phyloP scores from a whole-genome alignment of 2,329 filamentous ascomycete genomes.

The Alternaria viburni region DNA sequence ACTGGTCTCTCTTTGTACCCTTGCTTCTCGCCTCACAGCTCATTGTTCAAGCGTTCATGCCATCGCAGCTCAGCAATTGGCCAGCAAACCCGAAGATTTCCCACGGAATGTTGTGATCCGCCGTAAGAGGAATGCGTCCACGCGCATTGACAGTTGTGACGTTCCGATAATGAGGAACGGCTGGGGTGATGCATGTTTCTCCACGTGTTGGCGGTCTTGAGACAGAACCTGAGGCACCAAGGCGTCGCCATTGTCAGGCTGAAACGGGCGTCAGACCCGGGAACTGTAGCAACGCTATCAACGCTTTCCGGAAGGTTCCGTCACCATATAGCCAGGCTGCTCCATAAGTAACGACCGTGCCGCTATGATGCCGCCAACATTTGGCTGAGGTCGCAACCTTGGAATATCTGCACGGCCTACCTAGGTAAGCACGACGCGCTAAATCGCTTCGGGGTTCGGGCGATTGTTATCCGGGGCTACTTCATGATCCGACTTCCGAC shows the following conservation, averaged over 20 bases:
- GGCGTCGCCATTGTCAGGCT: constrained; percentile 13
- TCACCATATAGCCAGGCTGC: not conserved
- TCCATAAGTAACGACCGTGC: not conserved
- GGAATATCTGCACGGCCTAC: not conserved
- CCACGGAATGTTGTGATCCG: constrained; percentile 7
- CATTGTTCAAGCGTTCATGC: constrained; percentile 5
- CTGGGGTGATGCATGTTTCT: not conserved
- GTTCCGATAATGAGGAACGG: not conserved
- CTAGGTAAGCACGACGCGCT: not conserved
- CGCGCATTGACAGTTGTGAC: constrained; percentile 7
- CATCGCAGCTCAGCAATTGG: not conserved
- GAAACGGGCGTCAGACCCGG: constrained; percentile 13
- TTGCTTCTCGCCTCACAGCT: not conserved
- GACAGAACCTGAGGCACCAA: constrained; percentile 22
- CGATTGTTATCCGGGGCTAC: not conserved
- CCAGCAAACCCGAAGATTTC: not conserved
- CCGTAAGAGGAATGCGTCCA: not conserved
- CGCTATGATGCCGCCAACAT: not conserved
- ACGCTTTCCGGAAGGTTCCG: not conserved
- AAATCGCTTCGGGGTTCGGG: not conserved
- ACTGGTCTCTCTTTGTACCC: not conserved
- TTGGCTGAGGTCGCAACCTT: not conserved
- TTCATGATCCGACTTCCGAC: not conserved
- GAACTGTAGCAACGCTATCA: not conserved
- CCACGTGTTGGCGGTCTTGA: constrained; percentile 10